These are phyloP conservation scores for Aspergillus spinulosporus DNA, from an alignment of 2,329 filamentous ascomycete species.

Conservation along the genomic window DNA sequence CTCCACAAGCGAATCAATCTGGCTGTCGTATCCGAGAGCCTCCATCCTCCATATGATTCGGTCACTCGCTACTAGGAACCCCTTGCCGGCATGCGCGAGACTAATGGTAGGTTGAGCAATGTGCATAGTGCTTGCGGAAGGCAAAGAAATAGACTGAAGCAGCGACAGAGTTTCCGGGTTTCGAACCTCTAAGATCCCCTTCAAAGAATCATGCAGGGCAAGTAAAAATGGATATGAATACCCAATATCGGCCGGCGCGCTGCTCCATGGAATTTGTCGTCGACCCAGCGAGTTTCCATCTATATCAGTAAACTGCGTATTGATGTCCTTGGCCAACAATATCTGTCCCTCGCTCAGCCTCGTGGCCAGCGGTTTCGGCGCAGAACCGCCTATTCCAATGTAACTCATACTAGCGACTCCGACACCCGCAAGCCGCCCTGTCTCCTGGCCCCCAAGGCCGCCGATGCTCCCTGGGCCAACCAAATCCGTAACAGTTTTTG, in stretches of 20 bases:
- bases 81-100: slow-evolving; percentile 92
- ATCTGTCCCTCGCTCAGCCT: slow-evolving; percentile 80
- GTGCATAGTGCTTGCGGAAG: slow-evolving; percentile 79
- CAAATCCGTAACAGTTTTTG: slow-evolving; percentile 73
- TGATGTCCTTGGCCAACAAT: slow-evolving; percentile 94
- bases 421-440: slow-evolving; percentile 76
- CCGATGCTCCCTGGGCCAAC: slow-evolving; percentile 72
- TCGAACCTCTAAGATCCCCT: slow-evolving; percentile 82
- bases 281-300: slow-evolving; percentile 79
- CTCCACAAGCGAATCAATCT: slow-evolving; percentile 78
- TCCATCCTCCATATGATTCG: slow-evolving; percentile 95
- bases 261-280: slow-evolving; percentile 87
- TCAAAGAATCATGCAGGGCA: slow-evolving; percentile 77
- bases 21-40: slow-evolving; percentile 84
- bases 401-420: slow-evolving; percentile 90
- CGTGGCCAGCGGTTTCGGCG: slow-evolving; percentile 84
- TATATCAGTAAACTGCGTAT: slow-evolving; percentile 86
- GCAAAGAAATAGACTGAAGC: slow-evolving; percentile 79
- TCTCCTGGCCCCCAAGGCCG: slow-evolving; percentile 63
- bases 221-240: slow-evolving; percentile 97
- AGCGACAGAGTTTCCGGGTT: slow-evolving; percentile 91
- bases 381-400: slow-evolving; percentile 89
- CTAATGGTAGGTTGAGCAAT: slow-evolving; percentile 91
- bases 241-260: slow-evolving; percentile 84
- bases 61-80: slow-evolving; percentile 90